Evolutionary conservation across 1,284 basidiomycete species (phyloP), one percentile per base, ranked within the genome.

Genomic region (Abortiporus biennis): DNA sequence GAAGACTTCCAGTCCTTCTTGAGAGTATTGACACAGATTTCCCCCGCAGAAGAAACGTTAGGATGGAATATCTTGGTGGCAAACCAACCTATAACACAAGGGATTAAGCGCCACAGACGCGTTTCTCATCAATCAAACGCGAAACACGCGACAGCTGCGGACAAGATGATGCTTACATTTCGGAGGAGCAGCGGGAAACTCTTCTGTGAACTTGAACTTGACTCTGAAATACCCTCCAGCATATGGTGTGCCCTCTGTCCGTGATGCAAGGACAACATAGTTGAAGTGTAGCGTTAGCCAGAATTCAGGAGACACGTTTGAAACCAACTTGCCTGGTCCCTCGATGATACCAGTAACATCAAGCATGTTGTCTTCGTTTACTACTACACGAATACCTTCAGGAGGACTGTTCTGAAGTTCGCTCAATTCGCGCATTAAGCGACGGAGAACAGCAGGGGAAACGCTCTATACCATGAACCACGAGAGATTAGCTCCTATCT

Each of bases 11-110:
- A 97, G 55, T 94, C 92, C 65, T 96, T 97, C 72, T 97, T 97
- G 21, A 98, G 69, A 3, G 92, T 97, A 65, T 94, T 94, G 8
- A 97, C 94, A 64, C 94, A 98, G 53, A 98, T 98, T 64, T 96
- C 94, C 23, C 93, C 93, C 0, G 75, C 61, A 22, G 78, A 74
- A 0, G 92, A 94, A 21, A 97, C 91, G 57, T 98, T 97, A 0
- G 94, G 94, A 57, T 97, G 94, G 66, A 97, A 97, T 47, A 98
- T 93, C 68, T 94, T 92, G 40, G 92, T 94, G 1, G 79, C 68
- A 61, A 95, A 87, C 67, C 85, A 85, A 57, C 92, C 92, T 94
- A 52, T 6, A 41, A 20, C 3, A 12, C 30, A n/a, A 5, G 21
- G 9, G 32, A 42, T 37, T 32, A 40, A 47, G 16, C 22, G 13